Base-by-base conservation (phyloP, 805 yeast species). In the Saccharomycopsis malanga region DNA sequence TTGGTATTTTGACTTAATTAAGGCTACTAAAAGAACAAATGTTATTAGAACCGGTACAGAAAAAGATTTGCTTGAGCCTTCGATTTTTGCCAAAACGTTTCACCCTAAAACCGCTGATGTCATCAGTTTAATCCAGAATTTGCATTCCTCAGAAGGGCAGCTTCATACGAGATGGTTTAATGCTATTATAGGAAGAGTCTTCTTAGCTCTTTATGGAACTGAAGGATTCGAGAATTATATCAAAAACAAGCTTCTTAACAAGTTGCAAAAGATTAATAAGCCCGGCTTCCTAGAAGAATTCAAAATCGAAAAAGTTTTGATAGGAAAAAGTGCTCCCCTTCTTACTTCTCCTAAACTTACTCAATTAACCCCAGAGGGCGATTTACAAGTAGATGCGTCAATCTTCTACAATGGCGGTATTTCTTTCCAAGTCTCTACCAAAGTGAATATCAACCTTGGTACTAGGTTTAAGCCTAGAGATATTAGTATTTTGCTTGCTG, bases 251-350 rank as follows among this genome's bases (percentile, higher is more conserved):
- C 72, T 93, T 22, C 75, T 78, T 51, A 79, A 79, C 56, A 88
- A 88, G 62, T 66, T 93, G 38, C 75, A 80, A 39, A 81, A 88
- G 58, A 80, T 88, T 46, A 84, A 87, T 57, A 80, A 79, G 35
- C 97, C 98, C 1, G 93, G 88, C 0, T 89, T 88, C 57, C 64
- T 93, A 39, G 95, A 87, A 56, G 91, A 86, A 56, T 79, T 93
- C 51, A 77, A 76, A 48, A 83, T 93, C 42, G 78, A 75, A 43
- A 72, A 79, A 45, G 74, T 93, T 14, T 73, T 77, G 52, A 81
- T 86, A 3, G 98, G 98, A 1, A 71, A 72, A 46, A 71, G 88
- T 3, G 86, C 91, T 0, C 98, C 98, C 0, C 71, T 78, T 46
- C 64, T 93, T 34, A 80, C 94, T 0, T 76, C 76, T 56, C 95